Evolutionary conservation across 1,284 basidiomycete genomes (phyloP), one percentile per base, ranked within the genome.

Genomic region (Apiotrichum gamsii): DNA sequence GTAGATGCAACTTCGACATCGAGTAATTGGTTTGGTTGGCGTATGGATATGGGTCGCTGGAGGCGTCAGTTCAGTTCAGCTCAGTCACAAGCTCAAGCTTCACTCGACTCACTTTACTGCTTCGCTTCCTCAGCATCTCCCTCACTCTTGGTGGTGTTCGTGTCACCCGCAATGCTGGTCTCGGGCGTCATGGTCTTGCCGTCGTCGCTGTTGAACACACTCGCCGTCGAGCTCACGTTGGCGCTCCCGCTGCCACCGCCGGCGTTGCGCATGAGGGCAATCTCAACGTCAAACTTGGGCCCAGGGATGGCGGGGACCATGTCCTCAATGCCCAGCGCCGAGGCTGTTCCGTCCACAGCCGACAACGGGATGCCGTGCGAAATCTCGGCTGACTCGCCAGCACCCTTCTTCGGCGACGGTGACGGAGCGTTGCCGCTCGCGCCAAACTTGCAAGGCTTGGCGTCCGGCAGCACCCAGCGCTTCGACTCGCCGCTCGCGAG

Each of bases 401-500:
- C 39, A 8, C 24, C 16, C 43, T 54, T 54, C 46, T 49, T 54
- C 16, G 54, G 50, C 18, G 50, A 52, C n/a, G 16, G 11, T 32
- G 41, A 35, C 18, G 23, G 24, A 2, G 30, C 36, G 25, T 20
- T 36, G 13, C 40, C 40, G 14, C 36, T 31, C 8, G 45, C 42
- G 8, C 46, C 45, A 41, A 62, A 61, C 23, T 51, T 54, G 21
- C 59, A 60, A 14, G 62, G 52, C 39, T 62, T 61, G 29, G 86
- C 85, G 56, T 78, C 78, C 0, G 87, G 87, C n/a, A 90, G 70
- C 15, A 90, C 80, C 67, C 80, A 90, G 46, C 74, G 69, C 59
- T 79, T 74, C 81, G 85, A 87, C 10, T 68, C 72, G 2, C 67
- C 70, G 28, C 76, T 74, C 2, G 75, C 70, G 75, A 85, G 80